Evolutionary conservation across 1,284 basidiomycete species (phyloP).

Genomic region (Cryptococcus amylolentus): DNA sequence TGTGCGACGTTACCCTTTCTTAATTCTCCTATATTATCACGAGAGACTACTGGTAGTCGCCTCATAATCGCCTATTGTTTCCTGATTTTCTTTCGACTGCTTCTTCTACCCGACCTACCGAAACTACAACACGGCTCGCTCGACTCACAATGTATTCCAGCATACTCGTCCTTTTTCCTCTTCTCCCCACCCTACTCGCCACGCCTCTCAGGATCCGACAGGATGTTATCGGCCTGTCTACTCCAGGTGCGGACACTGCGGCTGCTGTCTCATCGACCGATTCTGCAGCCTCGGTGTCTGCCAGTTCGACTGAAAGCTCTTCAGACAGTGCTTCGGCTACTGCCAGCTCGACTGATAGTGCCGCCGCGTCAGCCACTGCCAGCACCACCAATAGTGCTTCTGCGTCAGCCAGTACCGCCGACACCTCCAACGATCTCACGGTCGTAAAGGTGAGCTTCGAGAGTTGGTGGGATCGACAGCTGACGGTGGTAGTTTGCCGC

Average conservation of each 20-base stretch:
- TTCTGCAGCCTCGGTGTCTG: background rate
- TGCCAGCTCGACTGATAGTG: background rate
- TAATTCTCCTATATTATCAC: too few species aligned
- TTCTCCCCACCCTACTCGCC: background rate
- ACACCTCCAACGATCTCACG: conserved; percentile 7
- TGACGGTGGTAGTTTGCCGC: conserved; percentile 58
- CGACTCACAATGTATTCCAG: too few species aligned
- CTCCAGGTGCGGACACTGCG: background rate
- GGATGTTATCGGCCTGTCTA: background rate
- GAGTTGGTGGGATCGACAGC: background rate
- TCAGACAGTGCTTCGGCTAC: background rate
- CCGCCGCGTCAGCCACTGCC: background rate
- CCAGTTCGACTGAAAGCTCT: background rate
- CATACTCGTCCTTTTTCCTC: background rate
- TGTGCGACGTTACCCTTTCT: too few species aligned
- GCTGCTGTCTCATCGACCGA: background rate
- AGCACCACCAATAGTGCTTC: background rate
- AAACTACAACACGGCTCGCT: too few species aligned
- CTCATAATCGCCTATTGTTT: too few species aligned
- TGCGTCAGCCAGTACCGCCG: background rate
- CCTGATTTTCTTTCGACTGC: background rate
- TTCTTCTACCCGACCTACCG: background rate
- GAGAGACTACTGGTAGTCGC: too few species aligned
- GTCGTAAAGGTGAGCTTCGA: conserved; percentile 10
- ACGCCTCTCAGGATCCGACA: conserved; percentile 3